Evolutionary conservation across 1,139 yeast species (phyloP).

Genomic region (Martiniozyma asiatica): DNA sequence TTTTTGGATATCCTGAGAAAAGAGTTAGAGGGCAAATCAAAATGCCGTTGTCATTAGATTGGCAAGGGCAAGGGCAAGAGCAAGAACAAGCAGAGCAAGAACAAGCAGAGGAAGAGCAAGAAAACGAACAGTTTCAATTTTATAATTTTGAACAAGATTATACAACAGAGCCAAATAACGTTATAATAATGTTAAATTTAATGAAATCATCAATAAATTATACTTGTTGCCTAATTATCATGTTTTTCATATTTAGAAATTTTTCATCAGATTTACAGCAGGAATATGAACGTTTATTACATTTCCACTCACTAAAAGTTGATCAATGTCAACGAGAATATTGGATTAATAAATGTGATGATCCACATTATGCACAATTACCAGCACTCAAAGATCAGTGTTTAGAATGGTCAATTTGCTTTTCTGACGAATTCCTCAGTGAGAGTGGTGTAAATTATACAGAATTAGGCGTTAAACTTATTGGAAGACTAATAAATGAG

Average conservation of each 20-base stretch:
- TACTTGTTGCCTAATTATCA: constrained; percentile 30
- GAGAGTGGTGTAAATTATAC: constrained; percentile 14
- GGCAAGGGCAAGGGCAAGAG: too few relatives aligned
- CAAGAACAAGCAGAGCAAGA: too few relatives aligned
- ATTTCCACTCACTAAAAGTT: constrained; percentile 29
- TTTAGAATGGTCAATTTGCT: constrained; percentile 49
- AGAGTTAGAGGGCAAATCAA: too few relatives aligned
- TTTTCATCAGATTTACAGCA: constrained; percentile 41
- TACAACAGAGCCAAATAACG: too few relatives aligned
- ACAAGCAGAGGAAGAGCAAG: too few relatives aligned
- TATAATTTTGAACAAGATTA: too few relatives aligned
- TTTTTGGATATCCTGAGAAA: neutral
- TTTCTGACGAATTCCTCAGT: constrained; percentile 33
- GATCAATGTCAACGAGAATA: constrained; percentile 41
- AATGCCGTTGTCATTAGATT: too few relatives aligned
- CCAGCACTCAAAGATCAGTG: constrained; percentile 51
- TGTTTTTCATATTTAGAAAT: constrained; percentile 32
- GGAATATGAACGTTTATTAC: constrained; percentile 32
- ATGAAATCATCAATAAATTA: constrained; percentile 35
- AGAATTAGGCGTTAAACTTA: constrained; percentile 47
- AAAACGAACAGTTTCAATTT: too few relatives aligned
- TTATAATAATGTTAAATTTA: constrained; percentile 41
- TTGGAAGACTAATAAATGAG: constrained; percentile 52
- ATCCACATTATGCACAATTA: constrained; percentile 40
- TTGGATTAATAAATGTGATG: constrained; percentile 43